Evolutionary conservation across 2,329 filamentous ascomycete species (phyloP).

Genomic region (Fusarium pseudonygamai): DNA sequence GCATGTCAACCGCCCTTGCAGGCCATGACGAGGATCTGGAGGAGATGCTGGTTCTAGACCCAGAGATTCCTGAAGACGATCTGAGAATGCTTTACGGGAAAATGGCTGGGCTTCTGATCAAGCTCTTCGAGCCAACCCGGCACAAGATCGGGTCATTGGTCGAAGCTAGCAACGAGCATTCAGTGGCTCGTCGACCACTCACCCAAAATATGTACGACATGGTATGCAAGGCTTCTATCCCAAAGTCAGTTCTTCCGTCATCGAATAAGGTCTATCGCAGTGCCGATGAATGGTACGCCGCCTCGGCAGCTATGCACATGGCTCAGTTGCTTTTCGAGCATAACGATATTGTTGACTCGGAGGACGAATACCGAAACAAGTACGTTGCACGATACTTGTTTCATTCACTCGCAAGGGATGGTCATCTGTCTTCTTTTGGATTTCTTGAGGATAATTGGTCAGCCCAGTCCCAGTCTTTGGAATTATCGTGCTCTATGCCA

Average conservation of each 20-base stretch:
- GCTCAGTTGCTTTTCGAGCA: slow-evolving; percentile 52
- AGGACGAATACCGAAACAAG: slow-evolving; percentile 54
- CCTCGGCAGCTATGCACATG: slow-evolving; percentile 54
- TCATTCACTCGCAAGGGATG: slow-evolving; percentile 46
- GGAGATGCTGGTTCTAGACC: background rate
- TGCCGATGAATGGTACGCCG: slow-evolving; percentile 51
- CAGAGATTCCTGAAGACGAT: background rate
- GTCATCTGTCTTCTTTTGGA: slow-evolving; percentile 41
- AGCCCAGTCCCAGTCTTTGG: slow-evolving; percentile 17
- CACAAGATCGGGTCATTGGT: slow-evolving; percentile 51
- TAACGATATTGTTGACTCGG: slow-evolving; percentile 50
- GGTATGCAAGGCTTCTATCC: slow-evolving; percentile 33
- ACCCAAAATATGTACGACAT: slow-evolving; percentile 55
- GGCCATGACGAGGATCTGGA: background rate
- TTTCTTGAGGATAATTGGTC: slow-evolving; percentile 47
- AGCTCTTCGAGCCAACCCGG: slow-evolving; percentile 48
- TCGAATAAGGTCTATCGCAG: slow-evolving; percentile 31
- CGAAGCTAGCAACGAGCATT: slow-evolving; percentile 38
- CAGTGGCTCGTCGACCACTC: slow-evolving; percentile 48
- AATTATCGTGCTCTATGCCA: background rate
- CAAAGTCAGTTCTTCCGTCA: background rate
- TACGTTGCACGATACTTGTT: slow-evolving; percentile 55
- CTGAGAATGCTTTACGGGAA: background rate
- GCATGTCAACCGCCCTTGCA: slow-evolving; percentile 2
- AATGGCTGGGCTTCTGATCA: slow-evolving; percentile 43